Base-by-base conservation (phyloP, 768 basidiomycete genomes). In the Naganishia vaughanmartiniae region DNA sequence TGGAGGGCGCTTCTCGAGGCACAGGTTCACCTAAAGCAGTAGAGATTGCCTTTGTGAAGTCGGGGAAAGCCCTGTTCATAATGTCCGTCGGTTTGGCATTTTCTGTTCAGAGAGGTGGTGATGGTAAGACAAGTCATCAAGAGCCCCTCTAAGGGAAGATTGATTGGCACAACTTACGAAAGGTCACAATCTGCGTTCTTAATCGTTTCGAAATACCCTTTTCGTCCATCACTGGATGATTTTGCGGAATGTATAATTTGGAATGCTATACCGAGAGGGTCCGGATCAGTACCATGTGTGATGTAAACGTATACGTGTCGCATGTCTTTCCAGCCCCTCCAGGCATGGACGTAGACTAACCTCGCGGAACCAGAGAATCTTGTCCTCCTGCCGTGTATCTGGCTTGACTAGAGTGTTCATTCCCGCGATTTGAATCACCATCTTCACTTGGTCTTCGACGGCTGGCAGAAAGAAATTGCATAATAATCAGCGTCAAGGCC, bases 391-490 rank as follows among this genome's bases (percentile, higher is more conserved):
- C 60, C 87, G 84, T 14, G 78, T 77, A 73, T 78, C 77, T 21
- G 76, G 74, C 65, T 76, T 34, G 17, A 81, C 79, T 24, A 78
- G 54, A 12, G 77, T 79, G 63, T 82, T 76, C 73, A 86, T 84
- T 14, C 91, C 91, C 17, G 91, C 85, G 28, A 96, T 87, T 76
- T 93, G 91, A 42, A 93, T 84, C 5, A 94, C 85, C 4, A 86
- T 87, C 72, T 86, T 87, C 28, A 92, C 89, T 42, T 82, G 81
- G 74, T 84, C 86, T 81, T 87, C 87, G 67, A 90, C 85, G 65
- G 84, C 86, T 51, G 46, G 17, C 24, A 1, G 28, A 60, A 33
- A 42, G 54, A 15, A 24, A 42, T 42, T 15, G 2, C 10, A 26
- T 28, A 45, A 56, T 31, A 2, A 28, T 12, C 54, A 58, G 53